Evolutionary conservation across 1,139 yeast genomes (phyloP).

Genomic region (Blastobotrys illinoisensis): DNA sequence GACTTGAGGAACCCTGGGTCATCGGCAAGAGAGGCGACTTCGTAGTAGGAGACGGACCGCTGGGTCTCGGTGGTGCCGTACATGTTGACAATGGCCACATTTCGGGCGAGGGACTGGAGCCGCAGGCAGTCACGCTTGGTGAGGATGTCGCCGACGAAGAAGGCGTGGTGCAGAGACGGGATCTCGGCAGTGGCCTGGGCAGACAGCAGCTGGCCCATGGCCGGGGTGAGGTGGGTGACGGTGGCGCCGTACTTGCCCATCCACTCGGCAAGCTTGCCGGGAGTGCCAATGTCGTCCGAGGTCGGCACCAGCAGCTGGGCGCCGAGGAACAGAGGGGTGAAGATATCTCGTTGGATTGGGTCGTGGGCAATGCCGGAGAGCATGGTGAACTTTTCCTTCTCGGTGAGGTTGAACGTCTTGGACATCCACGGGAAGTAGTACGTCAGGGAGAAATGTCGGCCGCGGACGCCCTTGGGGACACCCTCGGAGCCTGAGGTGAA

Average conservation of each 20-base stretch:
- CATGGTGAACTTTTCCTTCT: constrained; percentile 90
- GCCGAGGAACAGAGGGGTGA: constrained; percentile 93
- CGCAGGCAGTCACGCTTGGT: constrained; percentile 95
- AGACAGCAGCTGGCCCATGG: constrained; percentile 95
- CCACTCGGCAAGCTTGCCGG: constrained; percentile 97
- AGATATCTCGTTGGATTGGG: constrained; percentile 98
- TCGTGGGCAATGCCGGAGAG: constrained; percentile 98
- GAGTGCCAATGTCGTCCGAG: constrained; percentile 95
- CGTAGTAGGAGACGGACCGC: constrained; percentile 91
- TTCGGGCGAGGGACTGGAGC: constrained; percentile 84
- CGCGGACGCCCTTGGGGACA: constrained; percentile 95
- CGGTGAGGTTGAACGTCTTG: constrained; percentile 67
- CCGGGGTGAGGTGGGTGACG: constrained; percentile 96
- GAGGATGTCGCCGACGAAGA: constrained; percentile 95
- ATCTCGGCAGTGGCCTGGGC: constrained; percentile 94
- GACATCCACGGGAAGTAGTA: constrained; percentile 99
- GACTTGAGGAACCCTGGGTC: constrained; percentile 73
- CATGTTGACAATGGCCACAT: constrained; percentile 91
- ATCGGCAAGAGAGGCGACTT: constrained; percentile 64
- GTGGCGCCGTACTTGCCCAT: constrained; percentile 88
- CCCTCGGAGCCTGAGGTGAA: constrained; percentile 99
- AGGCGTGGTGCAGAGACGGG: constrained; percentile 87
- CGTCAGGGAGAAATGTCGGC: constrained; percentile 94
- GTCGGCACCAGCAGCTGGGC: constrained; percentile 92
- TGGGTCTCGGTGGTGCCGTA: constrained; percentile 99